Evolutionary conservation across 108 stramenopile genomes (phyloP), one percentile per base, ranked within the genome.

Genomic region (Cylindrotheca closterium): DNA sequence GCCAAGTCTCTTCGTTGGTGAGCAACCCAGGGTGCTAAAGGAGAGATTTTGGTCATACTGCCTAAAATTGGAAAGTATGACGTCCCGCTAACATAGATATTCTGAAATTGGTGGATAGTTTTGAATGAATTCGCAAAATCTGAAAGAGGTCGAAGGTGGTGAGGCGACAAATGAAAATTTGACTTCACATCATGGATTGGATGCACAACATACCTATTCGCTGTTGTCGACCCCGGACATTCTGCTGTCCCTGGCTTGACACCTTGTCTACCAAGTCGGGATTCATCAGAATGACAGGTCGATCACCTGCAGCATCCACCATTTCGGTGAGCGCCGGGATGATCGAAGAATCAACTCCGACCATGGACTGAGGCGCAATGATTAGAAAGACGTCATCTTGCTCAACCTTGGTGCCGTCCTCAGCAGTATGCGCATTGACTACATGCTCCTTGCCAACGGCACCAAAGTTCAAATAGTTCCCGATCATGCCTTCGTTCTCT

Each of bases 21-120:
- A 19, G 91, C 82, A 24, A 87, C 76, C 80, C 82, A 92, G 18
- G 86, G 88, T 34, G 78, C 82, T 5, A 50, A 31, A 17, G 85
- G 85, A 17, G 72, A 69, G 8, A 81, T 57, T 46, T 93, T 93
- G 25, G 79, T 75, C 1, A 86, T 77, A 8, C 81, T 70, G 2
- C 92, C 92, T 23, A 93, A 47, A 19, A 93, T 93, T 0, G 92
- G 92, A 67, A 93, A 93, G 65, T 93, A 93, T 27, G 79, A 80
- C 17, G 92, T 93, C 15, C 92, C 92, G 22, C 82, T 81, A n/a
- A 82, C 73, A 33, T 93, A 93, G 37, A 89, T 82, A 49, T 89
- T 89, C 58, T 83, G 79, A 68, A 93, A 93, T 30, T 89, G 86
- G 60, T 63, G 88, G 8, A 88, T 87, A 0, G 88, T 79, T 58